Conservation (phyloP, 179 eudicot species). For the Beta lomatogona region DNA sequence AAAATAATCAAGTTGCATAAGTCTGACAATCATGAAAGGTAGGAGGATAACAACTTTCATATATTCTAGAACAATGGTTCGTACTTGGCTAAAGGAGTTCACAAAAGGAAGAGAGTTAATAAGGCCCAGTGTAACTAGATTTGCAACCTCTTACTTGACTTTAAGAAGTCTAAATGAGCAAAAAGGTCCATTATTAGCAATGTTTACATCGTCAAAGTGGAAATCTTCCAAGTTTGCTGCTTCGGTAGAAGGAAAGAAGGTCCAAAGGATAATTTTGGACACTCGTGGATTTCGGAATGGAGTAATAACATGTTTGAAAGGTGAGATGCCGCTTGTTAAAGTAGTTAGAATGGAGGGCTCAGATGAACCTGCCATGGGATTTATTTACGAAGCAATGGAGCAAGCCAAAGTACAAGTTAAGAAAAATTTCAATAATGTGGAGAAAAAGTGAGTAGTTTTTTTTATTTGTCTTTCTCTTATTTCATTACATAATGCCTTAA, state of each 20-base stretch:
- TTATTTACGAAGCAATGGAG: too few relatives aligned
- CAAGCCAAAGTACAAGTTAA: not conserved
- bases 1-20: not conserved
- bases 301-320: not conserved
- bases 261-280: too few relatives aligned
- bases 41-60: not conserved
- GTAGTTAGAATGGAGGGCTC: too few relatives aligned
- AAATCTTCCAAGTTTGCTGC: not conserved
- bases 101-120: not conserved
- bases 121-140: not conserved
- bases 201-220: constrained; percentile 6
- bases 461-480: not conserved
- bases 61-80: not conserved
- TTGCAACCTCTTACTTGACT: not conserved
- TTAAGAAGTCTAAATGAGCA: constrained; percentile 15
- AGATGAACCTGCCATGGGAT: too few relatives aligned
- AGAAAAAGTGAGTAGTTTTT: not conserved
- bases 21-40: not conserved
- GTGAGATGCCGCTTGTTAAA: too few relatives aligned
- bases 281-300: too few relatives aligned
- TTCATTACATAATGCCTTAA: not conserved
- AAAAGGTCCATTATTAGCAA: not conserved
- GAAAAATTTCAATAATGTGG: not conserved
- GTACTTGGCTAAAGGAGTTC: not conserved
- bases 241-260: not conserved